Evolutionary conservation across 2,329 filamentous ascomycete species (phyloP).

Genomic region (Triangularia setosa): DNA sequence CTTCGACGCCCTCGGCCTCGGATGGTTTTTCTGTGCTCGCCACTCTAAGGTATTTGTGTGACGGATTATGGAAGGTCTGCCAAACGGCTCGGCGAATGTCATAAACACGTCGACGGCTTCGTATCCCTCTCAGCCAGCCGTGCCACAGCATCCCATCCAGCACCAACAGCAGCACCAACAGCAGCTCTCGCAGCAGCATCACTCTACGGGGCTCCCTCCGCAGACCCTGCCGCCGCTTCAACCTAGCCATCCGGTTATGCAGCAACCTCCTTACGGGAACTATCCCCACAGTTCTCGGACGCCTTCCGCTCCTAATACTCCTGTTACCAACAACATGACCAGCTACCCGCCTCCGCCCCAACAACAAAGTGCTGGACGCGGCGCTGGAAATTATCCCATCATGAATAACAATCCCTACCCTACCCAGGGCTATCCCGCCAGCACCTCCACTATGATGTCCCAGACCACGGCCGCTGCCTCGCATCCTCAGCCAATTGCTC

Average conservation of each 20-base stretch:
- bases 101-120: conserved; percentile 51
- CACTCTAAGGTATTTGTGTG: conserved; percentile 34
- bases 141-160: conserved; percentile 42
- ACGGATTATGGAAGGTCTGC: conserved; percentile 51
- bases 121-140: conserved; percentile 45
- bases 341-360: conserved; percentile 47
- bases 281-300: conserved; percentile 61
- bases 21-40: conserved; percentile 28
- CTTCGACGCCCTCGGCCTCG: conserved; percentile 24
- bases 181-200: conserved; percentile 30
- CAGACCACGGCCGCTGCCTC: conserved; percentile 63
- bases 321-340: conserved; percentile 51
- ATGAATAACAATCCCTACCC: conserved; percentile 50
- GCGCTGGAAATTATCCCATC: conserved; percentile 50
- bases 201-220: conserved; percentile 43
- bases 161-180: conserved; percentile 22
- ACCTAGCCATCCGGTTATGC: conserved; percentile 46
- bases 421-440: conserved; percentile 50
- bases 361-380: conserved; percentile 45
- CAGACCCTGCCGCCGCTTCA: conserved; percentile 55
- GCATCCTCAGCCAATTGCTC: conserved; percentile 73
- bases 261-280: conserved; percentile 50
- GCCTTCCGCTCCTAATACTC: conserved; percentile 59
- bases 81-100: conserved; percentile 52
- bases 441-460: conserved; percentile 59